Base-by-base conservation (phyloP, 805 yeast genomes). In the Cyberlindnera veronae region DNA sequence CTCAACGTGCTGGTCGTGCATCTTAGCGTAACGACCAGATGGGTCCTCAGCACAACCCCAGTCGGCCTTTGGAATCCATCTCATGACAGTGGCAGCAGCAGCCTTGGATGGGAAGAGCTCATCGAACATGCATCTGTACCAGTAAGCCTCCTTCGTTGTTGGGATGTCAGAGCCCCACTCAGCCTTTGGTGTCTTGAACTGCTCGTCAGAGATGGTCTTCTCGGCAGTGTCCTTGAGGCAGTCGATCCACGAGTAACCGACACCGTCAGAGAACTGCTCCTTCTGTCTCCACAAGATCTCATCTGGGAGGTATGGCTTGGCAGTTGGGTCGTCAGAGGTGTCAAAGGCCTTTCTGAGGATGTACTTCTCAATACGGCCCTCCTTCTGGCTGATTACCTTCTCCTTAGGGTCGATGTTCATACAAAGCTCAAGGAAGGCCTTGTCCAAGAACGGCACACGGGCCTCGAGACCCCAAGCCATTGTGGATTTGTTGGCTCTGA, bases 401-500 rank as follows among this genome's bases (percentile, higher is more conserved):
- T 93, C 97, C 50, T 75, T 75, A 51, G 99, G 98, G 68, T 84
- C 84, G 61, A 93, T 85, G 84, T 84, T 84, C 96, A 93, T 84
- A 66, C 95, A 80, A 32, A 86, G 78, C 58, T 91, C 87, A 66
- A 93, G 72, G 77, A 93, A 93, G 63, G 81, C 76, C 71, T 81
- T 86, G 71, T 93, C 99, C 70, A 93, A 77, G 85, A 93, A 93
- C 54, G 99, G 99, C 54, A 93, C 99, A 71, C 99, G 85, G 47
- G 99, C 99, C 72, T 93, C 99, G 50, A 93, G 77, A 67, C 99
- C 99, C 99, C 99, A 93, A 32, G 99, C 98, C 96, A 93, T 87
- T 44, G 99, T 93, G 24, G 97, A 90, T 72, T 93, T 93, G 85
- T 93, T 93, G 51, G 99, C 99, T 69, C 99, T 84, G 64, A 93